A percentile compares a stretch with the other conserved stretches of the same genome.
phyloP scores from a whole-genome alignment of 495 filamentous ascomycete species.

The Penicillium maclennaniae region DNA sequence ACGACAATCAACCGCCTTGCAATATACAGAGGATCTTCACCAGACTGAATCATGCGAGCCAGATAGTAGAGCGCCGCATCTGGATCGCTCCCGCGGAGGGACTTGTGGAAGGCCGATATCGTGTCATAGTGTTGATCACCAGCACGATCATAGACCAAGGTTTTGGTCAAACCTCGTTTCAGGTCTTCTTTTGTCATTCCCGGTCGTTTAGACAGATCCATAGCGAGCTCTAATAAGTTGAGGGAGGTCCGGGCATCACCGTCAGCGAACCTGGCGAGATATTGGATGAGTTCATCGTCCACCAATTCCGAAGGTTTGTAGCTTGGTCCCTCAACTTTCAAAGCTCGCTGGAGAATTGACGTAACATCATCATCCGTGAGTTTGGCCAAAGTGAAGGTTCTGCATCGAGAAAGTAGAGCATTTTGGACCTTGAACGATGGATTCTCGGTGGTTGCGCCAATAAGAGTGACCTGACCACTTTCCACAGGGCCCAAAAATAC shows the following conservation, averaged over 20 bases:
- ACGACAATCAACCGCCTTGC: slow-evolving; percentile 88
- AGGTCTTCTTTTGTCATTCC: slow-evolving; percentile 60
- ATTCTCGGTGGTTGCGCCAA: slow-evolving; percentile 96
- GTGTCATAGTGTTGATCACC: slow-evolving; percentile 95
- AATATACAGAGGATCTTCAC: slow-evolving; percentile 91
- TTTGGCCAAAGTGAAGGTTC: slow-evolving; percentile 80
- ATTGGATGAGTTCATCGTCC: slow-evolving; percentile 70
- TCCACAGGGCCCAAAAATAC: slow-evolving; percentile 93
- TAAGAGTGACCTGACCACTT: slow-evolving; percentile 82
- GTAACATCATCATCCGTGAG: slow-evolving; percentile 67
- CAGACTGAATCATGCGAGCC: slow-evolving; percentile 90
- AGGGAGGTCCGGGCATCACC: slow-evolving; percentile 90
- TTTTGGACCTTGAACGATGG: slow-evolving; percentile 91
- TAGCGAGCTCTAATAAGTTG: slow-evolving; percentile 84
- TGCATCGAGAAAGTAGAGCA: slow-evolving; percentile 82
- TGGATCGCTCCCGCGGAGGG: slow-evolving; percentile 78
- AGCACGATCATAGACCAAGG: slow-evolving; percentile 87
- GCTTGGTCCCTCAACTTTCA: slow-evolving; percentile 55
- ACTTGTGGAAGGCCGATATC: slow-evolving; percentile 96
- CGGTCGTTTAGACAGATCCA: slow-evolving; percentile 56
- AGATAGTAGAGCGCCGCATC: slow-evolving; percentile 92
- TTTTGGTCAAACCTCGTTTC: slow-evolving; percentile 78
- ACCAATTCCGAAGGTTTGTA: slow-evolving; percentile 60
- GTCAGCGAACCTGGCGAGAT: slow-evolving; percentile 81
- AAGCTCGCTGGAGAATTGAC: slow-evolving; percentile 68